phyloP scores from a whole-genome alignment of 208 protist species.

The Wallacemonas rigidus region DNA sequence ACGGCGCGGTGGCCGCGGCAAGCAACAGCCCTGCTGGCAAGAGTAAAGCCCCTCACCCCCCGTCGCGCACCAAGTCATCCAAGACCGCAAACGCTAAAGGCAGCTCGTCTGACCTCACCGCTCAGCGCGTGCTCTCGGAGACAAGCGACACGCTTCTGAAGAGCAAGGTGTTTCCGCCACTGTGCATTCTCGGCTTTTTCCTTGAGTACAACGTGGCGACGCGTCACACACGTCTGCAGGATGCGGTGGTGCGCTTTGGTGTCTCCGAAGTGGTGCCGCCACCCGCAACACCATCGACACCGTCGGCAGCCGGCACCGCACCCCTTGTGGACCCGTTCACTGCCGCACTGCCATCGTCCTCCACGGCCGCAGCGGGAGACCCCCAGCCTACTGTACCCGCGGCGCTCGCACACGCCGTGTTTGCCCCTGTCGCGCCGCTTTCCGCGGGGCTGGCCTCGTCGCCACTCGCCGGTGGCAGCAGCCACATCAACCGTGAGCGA shows the following conservation, averaged over 20 bases:
- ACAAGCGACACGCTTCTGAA: slow-evolving; percentile 2
- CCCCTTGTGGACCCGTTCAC: slow-evolving; percentile 12
- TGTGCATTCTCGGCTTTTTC: slow-evolving; percentile 67
- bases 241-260: slow-evolving; percentile 25
- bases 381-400: not conserved
- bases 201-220: slow-evolving; percentile 69
- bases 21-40: slow-evolving; percentile 11
- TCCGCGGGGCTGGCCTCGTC: not conserved
- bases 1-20: slow-evolving; percentile 6
- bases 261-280: slow-evolving; percentile 23
- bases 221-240: slow-evolving; percentile 51
- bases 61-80: not conserved
- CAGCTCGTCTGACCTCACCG: slow-evolving; percentile 4
- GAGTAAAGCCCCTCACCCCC: slow-evolving; percentile 5
- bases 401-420: slow-evolving; percentile 4
- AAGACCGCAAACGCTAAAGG: slow-evolving; percentile 9
- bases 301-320: not conserved
- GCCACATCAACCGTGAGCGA: not conserved
- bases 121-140: slow-evolving; percentile 2
- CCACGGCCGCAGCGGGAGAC: slow-evolving; percentile 1
- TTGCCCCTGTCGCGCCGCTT: not conserved
- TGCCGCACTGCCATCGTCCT: slow-evolving; percentile 16
- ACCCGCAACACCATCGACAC: not conserved
- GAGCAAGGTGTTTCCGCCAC: slow-evolving; percentile 54
- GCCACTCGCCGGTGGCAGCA: not conserved